Conservation (phyloP, 345 rosid genomes). For the Boechera retrofracta region DNA sequence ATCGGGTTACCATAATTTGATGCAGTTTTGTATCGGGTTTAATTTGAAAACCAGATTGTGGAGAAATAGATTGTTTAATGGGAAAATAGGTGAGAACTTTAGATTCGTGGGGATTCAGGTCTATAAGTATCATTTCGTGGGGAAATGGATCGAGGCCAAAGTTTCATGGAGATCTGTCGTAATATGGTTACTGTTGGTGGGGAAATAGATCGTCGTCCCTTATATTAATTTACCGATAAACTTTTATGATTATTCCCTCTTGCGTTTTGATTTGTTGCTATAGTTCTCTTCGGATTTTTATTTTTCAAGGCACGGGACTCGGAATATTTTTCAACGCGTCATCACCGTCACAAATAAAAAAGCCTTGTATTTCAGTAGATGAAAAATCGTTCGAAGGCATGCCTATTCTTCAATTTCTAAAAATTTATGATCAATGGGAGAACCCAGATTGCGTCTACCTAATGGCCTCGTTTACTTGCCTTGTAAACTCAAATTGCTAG, state of each 20-base stretch:
- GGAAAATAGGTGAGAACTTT: too few species aligned
- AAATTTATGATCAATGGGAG: neutral
- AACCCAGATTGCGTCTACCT: constrained; percentile 12
- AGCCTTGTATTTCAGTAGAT: neutral
- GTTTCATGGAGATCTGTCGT: too few species aligned
- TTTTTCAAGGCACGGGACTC: neutral
- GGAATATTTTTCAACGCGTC: neutral
- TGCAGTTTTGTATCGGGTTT: too few species aligned
- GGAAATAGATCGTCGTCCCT: too few species aligned
- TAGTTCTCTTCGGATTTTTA: neutral
- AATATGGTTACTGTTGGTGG: too few species aligned
- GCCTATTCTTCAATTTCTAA: neutral
- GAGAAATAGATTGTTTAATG: too few species aligned
- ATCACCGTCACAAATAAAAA: neutral
- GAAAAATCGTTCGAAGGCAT: neutral
- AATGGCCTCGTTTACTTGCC: neutral
- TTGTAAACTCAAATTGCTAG: neutral
- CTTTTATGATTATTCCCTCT: too few species aligned
- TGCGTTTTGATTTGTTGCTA: neutral
- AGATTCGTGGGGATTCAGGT: too few species aligned
- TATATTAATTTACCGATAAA: neutral
- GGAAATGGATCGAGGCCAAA: too few species aligned
- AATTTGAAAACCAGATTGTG: too few species aligned
- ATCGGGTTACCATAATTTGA: too few species aligned
- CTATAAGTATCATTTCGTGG: too few species aligned